These are phyloP conservation scores for Porphyrellus cyaneotinctus DNA, from an alignment of 768 basidiomycete species.

Conservation along the genomic window DNA sequence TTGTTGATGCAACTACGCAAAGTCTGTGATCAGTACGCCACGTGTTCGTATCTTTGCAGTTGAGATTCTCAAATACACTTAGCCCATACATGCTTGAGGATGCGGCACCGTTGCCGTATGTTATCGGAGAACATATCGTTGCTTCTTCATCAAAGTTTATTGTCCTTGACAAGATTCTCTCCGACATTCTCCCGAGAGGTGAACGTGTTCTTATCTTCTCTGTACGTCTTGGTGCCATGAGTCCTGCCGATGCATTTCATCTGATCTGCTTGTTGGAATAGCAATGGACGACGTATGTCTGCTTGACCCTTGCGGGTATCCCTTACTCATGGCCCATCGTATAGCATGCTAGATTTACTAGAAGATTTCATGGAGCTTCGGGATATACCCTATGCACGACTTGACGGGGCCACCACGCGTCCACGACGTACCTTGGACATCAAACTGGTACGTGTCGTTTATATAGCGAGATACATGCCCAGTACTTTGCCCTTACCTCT, in stretches of 20 bases:
- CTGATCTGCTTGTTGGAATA: slow-evolving; percentile 24
- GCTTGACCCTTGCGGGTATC: neutral
- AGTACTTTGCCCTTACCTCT: slow-evolving; percentile 5
- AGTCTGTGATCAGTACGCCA: slow-evolving; percentile 62
- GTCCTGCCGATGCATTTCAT: neutral
- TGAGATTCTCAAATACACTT: slow-evolving; percentile 5
- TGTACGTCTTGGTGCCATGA: slow-evolving; percentile 31
- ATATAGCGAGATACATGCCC: neutral
- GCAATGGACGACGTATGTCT: slow-evolving; percentile 54
- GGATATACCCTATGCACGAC: slow-evolving; percentile 53
- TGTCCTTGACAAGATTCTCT: slow-evolving; percentile 55
- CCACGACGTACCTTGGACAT: slow-evolving; percentile 57
- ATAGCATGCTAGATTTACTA: slow-evolving; percentile 62
- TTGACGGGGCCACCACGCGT: slow-evolving; percentile 53
- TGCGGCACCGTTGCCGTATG: slow-evolving; percentile 47
- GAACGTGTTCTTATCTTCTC: slow-evolving; percentile 69
- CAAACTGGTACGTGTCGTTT: slow-evolving; percentile 39
- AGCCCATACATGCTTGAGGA: slow-evolving; percentile 53
- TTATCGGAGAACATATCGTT: slow-evolving; percentile 52
- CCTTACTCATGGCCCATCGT: slow-evolving; percentile 3
- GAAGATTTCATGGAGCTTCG: slow-evolving; percentile 65
- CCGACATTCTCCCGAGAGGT: slow-evolving; percentile 52
- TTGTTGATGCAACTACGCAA: slow-evolving; percentile 68
- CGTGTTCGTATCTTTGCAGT: neutral
- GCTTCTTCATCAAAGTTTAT: slow-evolving; percentile 54